Percentiles rank a stretch among this genome's conserved stretches.
phyloP scores from a whole-genome alignment of 1,284 basidiomycete genomes.

The Leucoagaricus sp. region DNA sequence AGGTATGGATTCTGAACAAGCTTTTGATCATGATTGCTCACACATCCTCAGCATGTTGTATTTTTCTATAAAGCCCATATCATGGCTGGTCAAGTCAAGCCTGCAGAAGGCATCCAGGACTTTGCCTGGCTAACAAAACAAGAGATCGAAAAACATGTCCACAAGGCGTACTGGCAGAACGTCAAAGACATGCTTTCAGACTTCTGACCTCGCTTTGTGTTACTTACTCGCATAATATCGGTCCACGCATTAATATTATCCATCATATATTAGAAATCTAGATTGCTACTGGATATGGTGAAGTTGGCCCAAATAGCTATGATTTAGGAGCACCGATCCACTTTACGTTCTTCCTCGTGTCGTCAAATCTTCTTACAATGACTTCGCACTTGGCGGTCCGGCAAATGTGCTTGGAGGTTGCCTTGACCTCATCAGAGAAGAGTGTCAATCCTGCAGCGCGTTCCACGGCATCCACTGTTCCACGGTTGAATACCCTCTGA shows the following conservation, averaged over 20 bases:
- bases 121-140: constrained; percentile 92
- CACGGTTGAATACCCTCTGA: not conserved
- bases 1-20: constrained; percentile 30
- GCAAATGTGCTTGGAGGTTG: constrained; percentile 86
- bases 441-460: constrained; percentile 87
- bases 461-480: constrained; percentile 86
- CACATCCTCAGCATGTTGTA: constrained; percentile 40
- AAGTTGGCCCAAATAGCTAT: not conserved
- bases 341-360: constrained; percentile 73
- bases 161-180: constrained; percentile 70
- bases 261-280: constrained; percentile 1
- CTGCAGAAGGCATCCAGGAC: constrained; percentile 58
- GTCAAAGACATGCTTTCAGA: constrained; percentile 83
- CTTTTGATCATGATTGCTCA: constrained; percentile 11
- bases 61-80: constrained; percentile 89
- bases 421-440: constrained; percentile 86
- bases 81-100: constrained; percentile 70
- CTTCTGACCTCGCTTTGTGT: constrained; percentile 38
- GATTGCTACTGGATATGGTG: not conserved
- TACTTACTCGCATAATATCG: not conserved
- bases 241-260: constrained; percentile 16
- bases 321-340: constrained; percentile 54
- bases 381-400: constrained; percentile 84
- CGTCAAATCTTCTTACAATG: constrained; percentile 84
- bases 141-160: constrained; percentile 72